Evolutionary conservation across 345 rosid species (phyloP), one percentile per base, ranked within the genome.

Genomic region (Aegle marmelos): DNA sequence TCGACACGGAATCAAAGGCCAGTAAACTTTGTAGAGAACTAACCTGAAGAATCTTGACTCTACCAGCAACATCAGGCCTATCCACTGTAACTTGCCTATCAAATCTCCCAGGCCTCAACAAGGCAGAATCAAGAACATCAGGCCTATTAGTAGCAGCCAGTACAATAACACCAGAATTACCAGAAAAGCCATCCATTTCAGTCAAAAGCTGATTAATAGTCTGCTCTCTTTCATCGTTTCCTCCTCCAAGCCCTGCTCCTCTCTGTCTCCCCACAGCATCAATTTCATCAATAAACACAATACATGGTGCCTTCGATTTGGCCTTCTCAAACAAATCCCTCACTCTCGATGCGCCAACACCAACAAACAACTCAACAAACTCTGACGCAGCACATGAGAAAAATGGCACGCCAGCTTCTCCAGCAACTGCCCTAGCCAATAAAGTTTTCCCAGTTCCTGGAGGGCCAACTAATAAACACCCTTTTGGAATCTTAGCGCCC

Each of bases 221-320:
- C 83, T 93, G 98, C 77, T 95, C 98, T 33, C 95, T 93, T 86
- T 95, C 98, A 76, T 95, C 98, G 76, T 93, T 93, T 70, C 98
- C 98, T 62, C 98, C 98, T 70, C 98, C 98, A 67, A 90, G 87
- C 19, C 98, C 98, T 16, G 97, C 97, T 78, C 98, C 98, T 82
- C 98, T 90, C 84, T 95, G 97, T 82, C 98, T 87, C 58, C 95
- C 96, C 22, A 93, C 99, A 4, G 93, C 99, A 70, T 90, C 97
- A 83, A 95, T 95, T 80, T 95, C 98, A 86, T 95, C 97, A 6
- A 92, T 92, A 53, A 95, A 92, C 63, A 88, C 98, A 80, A 90
- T 89, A 76, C 92, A 91, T 3, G 97, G 97, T 0, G 98, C 98
- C 75, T 91, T 95, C 1, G 93, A 80, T 70, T 95, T 92, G 0